A percentile compares a stretch with the other conserved stretches of the same genome.
phyloP scores from a whole-genome alignment of 208 protist species.

The Acanthamoeba castellanii region DNA sequence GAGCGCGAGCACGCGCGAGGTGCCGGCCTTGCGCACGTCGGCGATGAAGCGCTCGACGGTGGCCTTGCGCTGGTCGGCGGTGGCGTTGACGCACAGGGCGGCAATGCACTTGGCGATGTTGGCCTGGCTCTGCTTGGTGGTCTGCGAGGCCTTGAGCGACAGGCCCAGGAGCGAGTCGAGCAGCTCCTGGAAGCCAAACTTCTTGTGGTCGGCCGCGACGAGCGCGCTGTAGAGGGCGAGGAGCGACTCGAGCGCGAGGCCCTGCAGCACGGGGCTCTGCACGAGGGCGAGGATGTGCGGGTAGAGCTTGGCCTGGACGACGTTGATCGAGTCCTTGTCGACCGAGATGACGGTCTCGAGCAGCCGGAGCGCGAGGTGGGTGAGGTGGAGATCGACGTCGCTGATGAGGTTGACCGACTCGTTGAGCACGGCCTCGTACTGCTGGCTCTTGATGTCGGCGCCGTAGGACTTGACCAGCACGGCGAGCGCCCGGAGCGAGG shows the following conservation, averaged over 20 bases:
- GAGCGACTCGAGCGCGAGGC: conserved; percentile 69
- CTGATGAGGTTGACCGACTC: conserved; percentile 67
- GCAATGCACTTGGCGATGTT: conserved; percentile 82
- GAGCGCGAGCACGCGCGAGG: conserved; percentile 79
- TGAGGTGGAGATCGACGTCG: conserved; percentile 89
- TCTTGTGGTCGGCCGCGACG: conserved; percentile 45
- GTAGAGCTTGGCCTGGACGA: conserved; percentile 78
- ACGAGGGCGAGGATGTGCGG: conserved; percentile 85
- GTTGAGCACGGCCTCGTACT: conserved; percentile 69
- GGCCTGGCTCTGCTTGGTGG: conserved; percentile 72
- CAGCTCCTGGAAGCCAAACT: conserved; percentile 75
- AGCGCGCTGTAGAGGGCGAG: conserved; percentile 65
- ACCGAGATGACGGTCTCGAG: conserved; percentile 76
- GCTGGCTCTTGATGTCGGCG: conserved; percentile 52
- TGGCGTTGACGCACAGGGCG: conserved; percentile 75
- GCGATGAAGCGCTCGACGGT: conserved; percentile 83
- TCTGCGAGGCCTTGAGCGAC: conserved; percentile 41
- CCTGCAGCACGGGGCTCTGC: conserved; percentile 85
- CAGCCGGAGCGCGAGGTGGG: conserved; percentile 87
- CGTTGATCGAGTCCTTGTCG: conserved; percentile 10
- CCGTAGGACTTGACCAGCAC: conserved; percentile 79
- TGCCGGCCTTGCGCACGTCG: conserved; percentile 62
- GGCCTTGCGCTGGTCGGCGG: not conserved
- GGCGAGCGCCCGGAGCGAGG: conserved; percentile 83
- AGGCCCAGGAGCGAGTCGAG: conserved; percentile 56